Evolutionary conservation across 352 stramenopile genomes (phyloP).

Genomic region (Phytopythium sindhum): DNA sequence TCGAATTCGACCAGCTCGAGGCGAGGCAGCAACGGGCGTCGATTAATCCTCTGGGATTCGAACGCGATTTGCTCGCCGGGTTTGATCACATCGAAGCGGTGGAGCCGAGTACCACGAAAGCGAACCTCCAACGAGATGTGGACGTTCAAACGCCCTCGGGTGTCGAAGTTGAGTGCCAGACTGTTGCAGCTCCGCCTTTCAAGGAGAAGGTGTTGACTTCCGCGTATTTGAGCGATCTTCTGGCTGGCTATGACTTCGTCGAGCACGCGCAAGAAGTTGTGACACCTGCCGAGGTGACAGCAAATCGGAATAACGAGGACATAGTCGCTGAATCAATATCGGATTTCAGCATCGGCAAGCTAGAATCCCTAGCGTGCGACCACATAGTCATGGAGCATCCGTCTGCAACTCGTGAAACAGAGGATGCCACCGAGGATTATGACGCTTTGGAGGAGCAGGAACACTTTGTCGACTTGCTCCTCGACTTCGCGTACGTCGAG

Average conservation of each 20-base stretch:
- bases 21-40: constrained; percentile 19
- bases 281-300: background rate
- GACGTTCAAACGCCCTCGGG: background rate
- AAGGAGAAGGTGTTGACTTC: background rate
- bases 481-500: constrained; percentile 37
- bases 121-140: background rate
- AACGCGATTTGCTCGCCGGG: constrained; percentile 18
- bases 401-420: background rate
- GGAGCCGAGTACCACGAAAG: background rate
- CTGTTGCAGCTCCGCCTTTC: background rate
- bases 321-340: background rate
- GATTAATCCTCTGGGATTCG: background rate
- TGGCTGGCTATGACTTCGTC: background rate
- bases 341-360: background rate
- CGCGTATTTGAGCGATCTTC: background rate
- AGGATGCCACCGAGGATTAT: background rate
- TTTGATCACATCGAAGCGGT: constrained; percentile 38
- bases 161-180: constrained; percentile 5
- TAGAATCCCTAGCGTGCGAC: background rate
- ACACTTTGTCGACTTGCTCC: constrained; percentile 20
- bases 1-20: constrained; percentile 44
- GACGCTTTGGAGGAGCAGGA: background rate
- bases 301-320: background rate
- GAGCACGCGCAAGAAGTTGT: background rate
- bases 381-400: background rate